A percentile compares a stretch with the other conserved stretches of the same genome.
These are phyloP conservation scores for Plasmodium cynomolgi DNA, from an alignment of 169 alveolate genomes.

Conservation along the genomic window DNA sequence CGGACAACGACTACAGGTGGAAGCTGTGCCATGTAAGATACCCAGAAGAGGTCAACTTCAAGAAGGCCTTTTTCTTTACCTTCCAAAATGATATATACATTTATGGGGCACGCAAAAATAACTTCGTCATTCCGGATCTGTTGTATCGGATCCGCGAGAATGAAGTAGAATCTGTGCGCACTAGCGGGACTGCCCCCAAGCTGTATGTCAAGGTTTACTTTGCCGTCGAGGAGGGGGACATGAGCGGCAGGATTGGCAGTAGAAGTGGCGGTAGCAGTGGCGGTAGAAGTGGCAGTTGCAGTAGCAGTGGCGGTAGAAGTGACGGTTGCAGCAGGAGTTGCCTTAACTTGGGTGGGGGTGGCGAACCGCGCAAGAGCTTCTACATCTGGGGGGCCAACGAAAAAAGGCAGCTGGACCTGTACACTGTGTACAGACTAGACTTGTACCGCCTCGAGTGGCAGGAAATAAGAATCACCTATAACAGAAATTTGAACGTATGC, in stretches of 20 bases:
- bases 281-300: background rate
- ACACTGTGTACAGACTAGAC: slow-evolving; percentile 6
- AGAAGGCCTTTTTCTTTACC: slow-evolving; percentile 34
- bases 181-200: slow-evolving; percentile 19
- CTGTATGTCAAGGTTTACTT: slow-evolving; percentile 17
- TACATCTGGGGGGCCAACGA: slow-evolving; percentile 43
- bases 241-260: background rate
- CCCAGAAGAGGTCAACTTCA: slow-evolving; percentile 6
- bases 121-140: slow-evolving; percentile 21
- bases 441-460: slow-evolving; percentile 20
- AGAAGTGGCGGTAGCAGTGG: background rate
- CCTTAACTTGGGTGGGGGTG: background rate
- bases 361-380: background rate
- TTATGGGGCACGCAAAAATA: slow-evolving; percentile 36
- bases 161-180: slow-evolving; percentile 13
- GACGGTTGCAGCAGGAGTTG: background rate
- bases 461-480: slow-evolving; percentile 26
- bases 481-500: slow-evolving; percentile 5
- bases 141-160: background rate
- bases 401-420: slow-evolving; percentile 14
- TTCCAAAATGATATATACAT: slow-evolving; percentile 30
- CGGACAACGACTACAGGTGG: slow-evolving; percentile 30
- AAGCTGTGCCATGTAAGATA: background rate
- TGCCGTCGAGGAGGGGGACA: background rate
- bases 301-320: too few species aligned